Conservation (phyloP, 2,329 filamentous ascomycete species). For the Neofusicoccum parvum region DNA sequence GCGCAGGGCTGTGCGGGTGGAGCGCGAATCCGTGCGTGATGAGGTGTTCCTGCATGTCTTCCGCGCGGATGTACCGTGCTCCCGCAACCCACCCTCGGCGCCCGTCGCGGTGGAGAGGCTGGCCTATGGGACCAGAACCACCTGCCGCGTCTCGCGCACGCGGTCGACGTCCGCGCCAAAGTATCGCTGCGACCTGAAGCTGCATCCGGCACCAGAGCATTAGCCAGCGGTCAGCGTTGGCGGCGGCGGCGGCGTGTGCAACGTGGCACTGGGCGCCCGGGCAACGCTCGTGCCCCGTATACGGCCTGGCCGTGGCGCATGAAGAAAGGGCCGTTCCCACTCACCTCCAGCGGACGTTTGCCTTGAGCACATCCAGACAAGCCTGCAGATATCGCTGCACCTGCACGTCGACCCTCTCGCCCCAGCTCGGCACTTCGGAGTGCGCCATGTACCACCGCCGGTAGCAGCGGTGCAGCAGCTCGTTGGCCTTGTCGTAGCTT, state of each 20-base stretch:
- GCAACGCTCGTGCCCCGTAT: slow-evolving; percentile 19
- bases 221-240: not conserved
- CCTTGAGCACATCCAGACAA: slow-evolving; percentile 20
- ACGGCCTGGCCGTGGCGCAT: slow-evolving; percentile 15
- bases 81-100: not conserved
- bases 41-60: slow-evolving; percentile 16
- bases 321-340: not conserved
- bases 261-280: slow-evolving; percentile 20
- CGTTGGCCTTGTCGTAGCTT: slow-evolving; percentile 21
- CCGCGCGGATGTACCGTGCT: slow-evolving; percentile 3
- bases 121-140: slow-evolving; percentile 10
- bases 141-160: slow-evolving; percentile 19
- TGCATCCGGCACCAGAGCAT: not conserved
- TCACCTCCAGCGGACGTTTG: slow-evolving; percentile 22
- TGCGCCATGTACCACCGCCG: slow-evolving; percentile 22
- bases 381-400: slow-evolving; percentile 21
- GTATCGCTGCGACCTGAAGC: slow-evolving; percentile 22
- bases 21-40: slow-evolving; percentile 7
- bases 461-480: slow-evolving; percentile 21
- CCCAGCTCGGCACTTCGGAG: slow-evolving; percentile 17
- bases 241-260: not conserved
- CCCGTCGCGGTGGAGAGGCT: not conserved
- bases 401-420: slow-evolving; percentile 19
- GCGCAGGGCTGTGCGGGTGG: slow-evolving; percentile 11
- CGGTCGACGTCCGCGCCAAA: slow-evolving; percentile 19